Base-by-base conservation (phyloP, 176 grass and related monocot species). In the Oryza longistaminata region DNA sequence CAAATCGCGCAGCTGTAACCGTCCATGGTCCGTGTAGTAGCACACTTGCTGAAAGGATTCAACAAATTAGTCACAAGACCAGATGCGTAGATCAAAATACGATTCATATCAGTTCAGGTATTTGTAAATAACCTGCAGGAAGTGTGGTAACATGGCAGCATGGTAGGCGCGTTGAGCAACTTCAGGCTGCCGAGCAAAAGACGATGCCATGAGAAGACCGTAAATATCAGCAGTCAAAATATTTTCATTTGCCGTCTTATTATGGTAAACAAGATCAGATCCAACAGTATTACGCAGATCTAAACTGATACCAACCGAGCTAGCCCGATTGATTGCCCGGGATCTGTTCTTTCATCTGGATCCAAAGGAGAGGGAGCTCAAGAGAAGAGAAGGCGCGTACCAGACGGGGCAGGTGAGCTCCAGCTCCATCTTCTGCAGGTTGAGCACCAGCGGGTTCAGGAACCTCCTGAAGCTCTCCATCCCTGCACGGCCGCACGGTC, bases 351-450 rank as follows among this genome's bases (percentile, higher is more conserved):
- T 21, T 42, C 67, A 40, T 78, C 44, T 43, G 6, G 65, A 88
- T 62, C 81, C 29, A 65, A 45, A 21, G 40, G 11, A 5, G 22
- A n/a, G 2, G 29, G 4, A 55, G 45, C 14, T 19, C 50, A 9
- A 26, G 21, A 6, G 34, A 14, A 13, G 11, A 17, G 21, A 53
- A 1, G 26, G 16, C 12, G 16, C 12, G 39, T 86, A 98, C 96
- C 96, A 98, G 74, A 95, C 91, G 83, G 96, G 91, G 77, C 93
- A 98, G 71, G 96, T 95, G 61, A 98, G 90, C 85, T 98, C 96
- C 46, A 98, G 77, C 89, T 95, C 96, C 96, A 98, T 93, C 93
- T 98, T 98, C 81, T 98, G 91, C 26, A 98, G 83, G 91, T 86
- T 95, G 76, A 98, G 91, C 80, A 92, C 81, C 81, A 98, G 81